Evolutionary conservation across 805 yeast species (phyloP), one percentile per base, ranked within the genome.

Genomic region (Pichia nanzhaoensis): DNA sequence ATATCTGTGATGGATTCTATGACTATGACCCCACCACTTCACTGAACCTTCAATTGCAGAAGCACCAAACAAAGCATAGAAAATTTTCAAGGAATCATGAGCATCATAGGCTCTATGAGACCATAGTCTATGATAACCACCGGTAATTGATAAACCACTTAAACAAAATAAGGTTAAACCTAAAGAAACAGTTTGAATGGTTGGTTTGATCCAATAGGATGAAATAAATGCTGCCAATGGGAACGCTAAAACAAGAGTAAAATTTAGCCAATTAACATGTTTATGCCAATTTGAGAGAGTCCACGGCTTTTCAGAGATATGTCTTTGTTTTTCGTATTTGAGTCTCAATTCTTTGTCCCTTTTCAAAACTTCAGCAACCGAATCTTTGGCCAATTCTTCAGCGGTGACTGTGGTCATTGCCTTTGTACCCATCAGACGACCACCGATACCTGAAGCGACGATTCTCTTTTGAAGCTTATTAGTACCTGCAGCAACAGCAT

Each of bases 21-120:
- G 95, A 42, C 84, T 75, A 62, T 84, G 93, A 39, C 83, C 78
- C 95, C 95, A 85, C 93, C 93, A 84, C 65, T 84, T 84, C 63
- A 84, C 80, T 35, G 91, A 83, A 53, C 95, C 95, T 64, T 84
- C 89, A 40, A 84, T 80, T 45, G 89, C 78, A 36, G 89, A 84
- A 30, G 91, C 87, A 51, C 95, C 95, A 56, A 84, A 84, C 22
- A 82, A 63, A 5, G 91, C 95, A 59, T 67, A 83, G 54, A 82
- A 77, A 36, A 82, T 57, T 53, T 79, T 74, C 36, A 82, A 69
- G 14, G 86, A 81, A 58, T 71, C 61, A 48, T 69, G 72, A 14
- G 84, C 89, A 44, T 73, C 73, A 57, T 79, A 84, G 17, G 91
- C 71, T 61, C 82, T 78, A 65, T 85, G 95, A 24, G 93, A 70